Conservation (phyloP, 306 rosid species). For the Prosopis cineraria region DNA sequence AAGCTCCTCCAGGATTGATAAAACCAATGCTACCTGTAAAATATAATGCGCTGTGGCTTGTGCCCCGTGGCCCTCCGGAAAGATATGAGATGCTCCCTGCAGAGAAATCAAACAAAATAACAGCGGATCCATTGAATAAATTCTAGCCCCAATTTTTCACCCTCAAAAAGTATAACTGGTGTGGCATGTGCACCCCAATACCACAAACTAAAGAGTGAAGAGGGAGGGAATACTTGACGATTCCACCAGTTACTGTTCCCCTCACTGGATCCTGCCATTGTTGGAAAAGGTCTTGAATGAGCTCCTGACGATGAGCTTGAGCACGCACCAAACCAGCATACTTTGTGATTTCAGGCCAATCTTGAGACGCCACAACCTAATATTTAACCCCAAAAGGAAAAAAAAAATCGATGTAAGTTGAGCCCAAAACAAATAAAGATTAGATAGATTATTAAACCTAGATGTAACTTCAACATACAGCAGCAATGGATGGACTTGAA, state of each 20-base stretch:
- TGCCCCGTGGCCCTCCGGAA: slow-evolving; percentile 92
- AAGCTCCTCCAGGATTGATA: background rate
- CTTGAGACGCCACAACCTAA: slow-evolving; percentile 98
- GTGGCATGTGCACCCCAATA: background rate
- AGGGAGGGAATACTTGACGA: slow-evolving; percentile 63
- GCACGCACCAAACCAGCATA: slow-evolving; percentile 95
- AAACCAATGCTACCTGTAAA: slow-evolving; percentile 60
- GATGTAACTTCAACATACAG: slow-evolving; percentile 50
- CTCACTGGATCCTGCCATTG: slow-evolving; percentile 93
- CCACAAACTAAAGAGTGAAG: background rate
- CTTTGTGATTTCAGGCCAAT: slow-evolving; percentile 96
- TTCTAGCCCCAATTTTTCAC: background rate
- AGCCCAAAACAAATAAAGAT: background rate
- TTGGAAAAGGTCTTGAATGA: slow-evolving; percentile 86
- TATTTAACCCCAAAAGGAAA: background rate
- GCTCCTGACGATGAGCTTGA: slow-evolving; percentile 95
- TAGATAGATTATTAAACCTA: background rate
- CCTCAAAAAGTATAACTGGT: background rate
- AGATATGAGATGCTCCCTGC: slow-evolving; percentile 70
- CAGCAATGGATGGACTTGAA: slow-evolving; percentile 96
- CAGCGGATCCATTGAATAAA: background rate
- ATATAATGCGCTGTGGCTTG: slow-evolving; percentile 89
- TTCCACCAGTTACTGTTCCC: slow-evolving; percentile 86
- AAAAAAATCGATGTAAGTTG: background rate
- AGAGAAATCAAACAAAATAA: background rate